These are phyloP conservation scores for Trypanosoma vivax DNA, from an alignment of 208 protist genomes.

Conservation along the genomic window DNA sequence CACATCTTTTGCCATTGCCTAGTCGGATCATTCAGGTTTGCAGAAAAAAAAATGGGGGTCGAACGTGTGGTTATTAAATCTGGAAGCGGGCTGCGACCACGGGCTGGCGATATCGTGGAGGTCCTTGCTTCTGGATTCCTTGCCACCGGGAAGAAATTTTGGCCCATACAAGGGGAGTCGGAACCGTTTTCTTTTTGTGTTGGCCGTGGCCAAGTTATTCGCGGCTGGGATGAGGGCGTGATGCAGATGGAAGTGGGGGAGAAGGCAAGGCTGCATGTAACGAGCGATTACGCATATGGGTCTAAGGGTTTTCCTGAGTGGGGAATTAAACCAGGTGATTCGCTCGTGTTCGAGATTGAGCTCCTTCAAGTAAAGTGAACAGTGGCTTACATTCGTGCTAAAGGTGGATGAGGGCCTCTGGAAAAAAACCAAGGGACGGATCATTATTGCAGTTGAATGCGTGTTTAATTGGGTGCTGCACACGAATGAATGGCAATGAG, in stretches of 20 bases:
- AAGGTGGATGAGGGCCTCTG: not conserved
- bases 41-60: slow-evolving; percentile 49
- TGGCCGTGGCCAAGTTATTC: slow-evolving; percentile 90
- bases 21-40: no score
- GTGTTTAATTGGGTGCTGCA: not conserved
- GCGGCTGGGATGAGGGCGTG: slow-evolving; percentile 93
- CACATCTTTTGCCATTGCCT: no score
- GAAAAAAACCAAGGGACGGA: not conserved
- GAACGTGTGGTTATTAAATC: slow-evolving; percentile 51
- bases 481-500: not conserved
- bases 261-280: slow-evolving; percentile 72
- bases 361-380: slow-evolving; percentile 58
- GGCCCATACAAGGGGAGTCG: slow-evolving; percentile 78
- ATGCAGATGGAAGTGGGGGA: slow-evolving; percentile 83
- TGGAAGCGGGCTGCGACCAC: slow-evolving; percentile 55
- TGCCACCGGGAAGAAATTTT: slow-evolving; percentile 86
- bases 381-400: not conserved
- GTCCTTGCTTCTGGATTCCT: slow-evolving; percentile 89
- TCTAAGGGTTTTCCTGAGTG: slow-evolving; percentile 81
- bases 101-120: slow-evolving; percentile 65
- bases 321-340: slow-evolving; percentile 73
- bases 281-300: slow-evolving; percentile 83
- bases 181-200: slow-evolving; percentile 89
- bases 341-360: slow-evolving; percentile 87
- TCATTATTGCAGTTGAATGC: not conserved